phyloP scores from a whole-genome alignment of 441 rosid genomes.

The Flueggea neowawraea region DNA sequence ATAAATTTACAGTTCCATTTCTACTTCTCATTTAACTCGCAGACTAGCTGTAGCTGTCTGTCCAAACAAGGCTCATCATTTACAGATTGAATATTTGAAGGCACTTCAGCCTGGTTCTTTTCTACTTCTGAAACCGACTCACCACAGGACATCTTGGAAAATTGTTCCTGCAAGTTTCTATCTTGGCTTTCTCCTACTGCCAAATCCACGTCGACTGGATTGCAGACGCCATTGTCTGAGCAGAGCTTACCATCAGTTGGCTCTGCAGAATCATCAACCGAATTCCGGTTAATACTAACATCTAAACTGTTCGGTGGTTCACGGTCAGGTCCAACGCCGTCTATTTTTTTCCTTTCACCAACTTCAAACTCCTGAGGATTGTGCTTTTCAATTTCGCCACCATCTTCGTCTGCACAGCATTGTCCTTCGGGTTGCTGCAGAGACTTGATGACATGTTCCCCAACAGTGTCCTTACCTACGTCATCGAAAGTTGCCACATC shows the following conservation, averaged over 20 bases:
- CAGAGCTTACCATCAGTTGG: slow-evolving; percentile 10
- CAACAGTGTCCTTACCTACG: slow-evolving; percentile 9
- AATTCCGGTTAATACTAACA: not conserved
- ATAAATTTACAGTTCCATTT: slow-evolving; percentile 15
- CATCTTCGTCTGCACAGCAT: slow-evolving; percentile 4
- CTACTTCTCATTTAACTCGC: slow-evolving; percentile 24
- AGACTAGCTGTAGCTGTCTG: slow-evolving; percentile 31
- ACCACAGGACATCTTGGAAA: slow-evolving; percentile 39
- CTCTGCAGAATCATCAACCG: slow-evolving; percentile 3
- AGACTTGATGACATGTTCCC: slow-evolving; percentile 12
- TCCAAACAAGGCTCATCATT: slow-evolving; percentile 39
- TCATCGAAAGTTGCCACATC: slow-evolving; percentile 3
- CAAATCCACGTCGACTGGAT: slow-evolving; percentile 2
- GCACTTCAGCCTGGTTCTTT: slow-evolving; percentile 11
- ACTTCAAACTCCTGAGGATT: slow-evolving; percentile 9
- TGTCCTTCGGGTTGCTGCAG: slow-evolving; percentile 22
- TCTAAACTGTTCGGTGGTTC: slow-evolving; percentile 10
- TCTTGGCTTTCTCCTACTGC: slow-evolving; percentile 23
- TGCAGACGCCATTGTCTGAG: slow-evolving; percentile 8
- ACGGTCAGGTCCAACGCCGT: slow-evolving; percentile 7
- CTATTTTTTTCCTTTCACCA: slow-evolving; percentile 12
- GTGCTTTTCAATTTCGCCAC: slow-evolving; percentile 3
- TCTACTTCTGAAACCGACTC: slow-evolving; percentile 12
- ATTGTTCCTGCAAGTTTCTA: slow-evolving; percentile 33
- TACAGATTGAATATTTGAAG: slow-evolving; percentile 22